Evolutionary conservation across 441 rosid genomes (phyloP), one percentile per base, ranked within the genome.

Genomic region (Viola pubescens): DNA sequence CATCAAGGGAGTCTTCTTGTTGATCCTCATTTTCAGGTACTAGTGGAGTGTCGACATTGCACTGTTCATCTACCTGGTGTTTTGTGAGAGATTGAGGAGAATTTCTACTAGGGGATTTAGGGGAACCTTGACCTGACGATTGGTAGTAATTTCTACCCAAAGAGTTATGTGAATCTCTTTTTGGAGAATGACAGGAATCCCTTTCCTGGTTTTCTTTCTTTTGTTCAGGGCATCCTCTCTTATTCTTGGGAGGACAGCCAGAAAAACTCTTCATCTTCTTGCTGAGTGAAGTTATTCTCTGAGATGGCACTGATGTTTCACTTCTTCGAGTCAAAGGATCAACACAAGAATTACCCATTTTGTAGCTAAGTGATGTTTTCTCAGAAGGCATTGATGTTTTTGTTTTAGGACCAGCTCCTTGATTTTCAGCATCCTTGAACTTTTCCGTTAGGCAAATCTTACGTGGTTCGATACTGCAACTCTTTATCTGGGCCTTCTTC

Each of bases 261-360:
- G 43, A 68, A 52, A 67, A 67, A 62, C 62, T 66, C 66, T 64
- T 77, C 44, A 60, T 70, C 67, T 52, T 81, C 44, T 77, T 61
- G 46, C 76, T 61, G 34, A 50, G 67, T 61, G 83, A 65, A 74
- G 85, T 73, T 43, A 79, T 73, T 72, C 80, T 86, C 68, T 78
- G 80, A 6, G 63, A 62, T 42, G 68, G 65, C 34, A 50, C 45
- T 37, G 72, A 63, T 55, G 65, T 63, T 73, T 70, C 77, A 61
- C 72, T 69, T 14, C 16, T 62, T 56, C 66, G 67, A 52, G 66
- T 70, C 72, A 64, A 67, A 44, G 55, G 58, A 52, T 34, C 52
- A 57, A 65, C 72, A 61, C 40, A 68, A 50, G 66, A 66, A 60
- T 61, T 68, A 67, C 67, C 79, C 52, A 55, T 73, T 69, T 51